These are phyloP conservation scores for Enteropsectra breve DNA, from an alignment of 371 early-diverging fungal genomes.

Conservation along the genomic window DNA sequence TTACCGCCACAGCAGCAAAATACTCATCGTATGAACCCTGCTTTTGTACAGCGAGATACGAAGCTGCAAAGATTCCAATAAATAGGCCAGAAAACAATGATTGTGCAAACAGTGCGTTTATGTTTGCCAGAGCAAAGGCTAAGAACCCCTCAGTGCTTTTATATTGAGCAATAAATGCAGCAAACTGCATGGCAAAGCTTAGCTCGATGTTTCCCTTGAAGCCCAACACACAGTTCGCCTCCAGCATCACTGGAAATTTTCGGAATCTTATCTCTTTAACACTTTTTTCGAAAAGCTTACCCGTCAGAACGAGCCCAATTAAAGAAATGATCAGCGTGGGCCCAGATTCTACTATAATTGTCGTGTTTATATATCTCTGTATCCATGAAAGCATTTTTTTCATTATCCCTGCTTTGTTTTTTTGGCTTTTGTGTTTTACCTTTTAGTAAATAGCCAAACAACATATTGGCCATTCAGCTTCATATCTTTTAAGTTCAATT, in stretches of 20 bases:
- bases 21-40: no score
- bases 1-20: background rate
- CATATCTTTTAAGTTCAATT: no score
- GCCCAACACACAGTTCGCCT: slow-evolving; percentile 57
- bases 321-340: slow-evolving; percentile 51
- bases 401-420: no score
- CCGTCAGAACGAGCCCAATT: slow-evolving; percentile 50
- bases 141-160: background rate
- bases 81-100: background rate
- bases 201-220: slow-evolving; percentile 61
- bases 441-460: no score
- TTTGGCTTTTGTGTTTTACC: no score
- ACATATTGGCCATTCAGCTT: no score
- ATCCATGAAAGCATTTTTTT: no score
- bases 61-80: background rate
- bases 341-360: background rate
- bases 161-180: background rate
- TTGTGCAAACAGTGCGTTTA: background rate
- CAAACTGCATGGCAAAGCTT: slow-evolving; percentile 53
- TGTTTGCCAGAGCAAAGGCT: no score
- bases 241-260: slow-evolving; percentile 53
- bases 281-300: slow-evolving; percentile 31
- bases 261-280: slow-evolving; percentile 1
- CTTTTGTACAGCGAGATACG: background rate
- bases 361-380: no score